These are phyloP conservation scores for Purpureocillium lavendulum DNA, from an alignment of 2,329 filamentous ascomycete species.

Conservation along the genomic window DNA sequence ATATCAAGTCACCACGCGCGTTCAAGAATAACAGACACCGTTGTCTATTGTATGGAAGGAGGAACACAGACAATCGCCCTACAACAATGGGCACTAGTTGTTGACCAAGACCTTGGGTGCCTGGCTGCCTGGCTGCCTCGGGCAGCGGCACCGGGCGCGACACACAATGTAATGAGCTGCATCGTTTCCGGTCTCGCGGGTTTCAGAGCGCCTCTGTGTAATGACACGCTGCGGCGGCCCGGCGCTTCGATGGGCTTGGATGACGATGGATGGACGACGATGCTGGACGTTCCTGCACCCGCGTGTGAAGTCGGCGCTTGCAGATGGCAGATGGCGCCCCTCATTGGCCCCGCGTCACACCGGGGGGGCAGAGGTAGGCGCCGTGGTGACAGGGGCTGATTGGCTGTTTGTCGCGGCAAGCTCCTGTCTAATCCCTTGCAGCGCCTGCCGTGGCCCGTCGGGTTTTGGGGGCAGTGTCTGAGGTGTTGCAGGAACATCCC, in stretches of 20 bases:
- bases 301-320: slow-evolving; percentile 31
- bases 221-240: not conserved
- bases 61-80: no score
- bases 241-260: slow-evolving; percentile 1
- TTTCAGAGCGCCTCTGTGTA: slow-evolving; percentile 1
- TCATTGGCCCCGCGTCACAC: slow-evolving; percentile 19
- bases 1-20: no score
- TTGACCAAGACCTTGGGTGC: no score
- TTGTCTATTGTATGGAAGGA: no score
- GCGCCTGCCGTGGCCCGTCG: no score
- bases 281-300: not conserved
- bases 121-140: not conserved
- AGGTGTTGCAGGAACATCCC: no score
- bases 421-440: no score
- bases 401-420: slow-evolving; percentile 13
- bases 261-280: slow-evolving; percentile 2
- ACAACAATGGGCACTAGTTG: not conserved
- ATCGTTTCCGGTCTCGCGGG: not conserved
- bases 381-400: slow-evolving; percentile 14
- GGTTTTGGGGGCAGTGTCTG: no score
- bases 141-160: not conserved
- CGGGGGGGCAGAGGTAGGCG: no score
- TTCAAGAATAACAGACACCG: no score
- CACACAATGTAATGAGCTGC: not conserved
- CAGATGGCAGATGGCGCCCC: slow-evolving; percentile 4